phyloP scores from a whole-genome alignment of 441 rosid genomes.

The Adansonia madagascariensis region DNA sequence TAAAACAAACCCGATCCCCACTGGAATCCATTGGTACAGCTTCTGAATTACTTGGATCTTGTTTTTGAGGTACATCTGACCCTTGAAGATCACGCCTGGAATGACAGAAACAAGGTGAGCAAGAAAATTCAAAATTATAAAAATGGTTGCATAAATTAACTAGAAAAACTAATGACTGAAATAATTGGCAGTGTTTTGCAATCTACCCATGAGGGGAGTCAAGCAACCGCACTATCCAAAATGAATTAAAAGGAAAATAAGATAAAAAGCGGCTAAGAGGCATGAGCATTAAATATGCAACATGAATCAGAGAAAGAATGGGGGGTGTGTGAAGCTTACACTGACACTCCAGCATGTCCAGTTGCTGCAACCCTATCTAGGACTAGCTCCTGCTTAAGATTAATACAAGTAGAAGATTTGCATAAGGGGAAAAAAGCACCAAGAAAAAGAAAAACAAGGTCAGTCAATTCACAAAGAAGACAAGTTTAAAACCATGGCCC shows the following conservation, averaged over 20 bases:
- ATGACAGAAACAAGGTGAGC: constrained; percentile 31
- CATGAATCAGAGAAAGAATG: neutral
- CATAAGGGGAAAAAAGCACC: neutral
- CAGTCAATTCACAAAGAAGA: neutral
- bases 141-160: neutral
- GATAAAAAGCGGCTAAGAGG: neutral
- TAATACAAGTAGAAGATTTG: neutral
- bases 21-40: constrained; percentile 46
- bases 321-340: constrained; percentile 44
- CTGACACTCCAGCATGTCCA: constrained; percentile 47
- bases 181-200: neutral
- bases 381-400: constrained; percentile 67
- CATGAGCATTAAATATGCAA: neutral
- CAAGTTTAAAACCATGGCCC: neutral
- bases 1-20: constrained; percentile 63
- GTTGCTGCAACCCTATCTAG: constrained; percentile 56
- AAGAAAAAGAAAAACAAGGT: neutral
- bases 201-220: neutral
- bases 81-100: constrained; percentile 58
- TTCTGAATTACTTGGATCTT: constrained; percentile 44
- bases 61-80: constrained; percentile 42
- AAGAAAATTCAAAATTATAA: neutral
- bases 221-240: neutral
- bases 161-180: neutral
- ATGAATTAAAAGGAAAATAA: neutral